Percentiles rank a stretch among this genome's conserved stretches.
These are phyloP conservation scores for Kewa caespitosa DNA, from an alignment of 179 eudicot species.

Conservation along the genomic window DNA sequence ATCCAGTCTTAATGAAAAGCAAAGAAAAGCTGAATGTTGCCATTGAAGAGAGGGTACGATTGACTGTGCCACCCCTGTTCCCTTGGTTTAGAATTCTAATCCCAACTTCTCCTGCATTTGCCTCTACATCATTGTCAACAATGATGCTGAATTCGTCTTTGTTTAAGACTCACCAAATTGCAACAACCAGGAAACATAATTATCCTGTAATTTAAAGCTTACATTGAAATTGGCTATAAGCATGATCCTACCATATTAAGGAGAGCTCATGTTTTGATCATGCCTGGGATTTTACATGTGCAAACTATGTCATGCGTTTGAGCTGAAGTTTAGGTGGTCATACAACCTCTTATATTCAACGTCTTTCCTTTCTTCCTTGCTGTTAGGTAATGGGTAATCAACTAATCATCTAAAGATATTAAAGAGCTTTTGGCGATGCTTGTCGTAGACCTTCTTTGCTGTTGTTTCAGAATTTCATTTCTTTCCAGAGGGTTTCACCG, in stretches of 20 bases:
- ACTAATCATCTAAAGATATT: neutral
- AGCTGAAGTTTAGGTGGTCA: neutral
- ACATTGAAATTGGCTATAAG: too few species aligned
- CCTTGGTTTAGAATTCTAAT: neutral
- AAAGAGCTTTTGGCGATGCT: neutral
- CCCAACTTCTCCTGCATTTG: neutral
- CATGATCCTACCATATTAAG: too few species aligned
- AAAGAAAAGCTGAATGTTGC: neutral
- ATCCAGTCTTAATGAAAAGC: neutral
- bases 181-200: neutral
- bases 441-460: neutral
- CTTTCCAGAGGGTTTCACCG: neutral
- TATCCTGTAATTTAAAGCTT: too few species aligned
- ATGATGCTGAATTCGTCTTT: neutral
- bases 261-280: too few species aligned
- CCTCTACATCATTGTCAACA: neutral
- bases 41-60: neutral
- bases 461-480: conserved; percentile 3
- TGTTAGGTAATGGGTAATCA: neutral
- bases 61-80: too few species aligned
- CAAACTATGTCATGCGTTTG: neutral
- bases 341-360: neutral
- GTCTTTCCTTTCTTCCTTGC: neutral
- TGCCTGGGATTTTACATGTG: neutral
- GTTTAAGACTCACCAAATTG: neutral